These are phyloP conservation scores for Cladorrhinum sp. DNA, from an alignment of 2,329 filamentous ascomycete genomes.

Conservation along the genomic window DNA sequence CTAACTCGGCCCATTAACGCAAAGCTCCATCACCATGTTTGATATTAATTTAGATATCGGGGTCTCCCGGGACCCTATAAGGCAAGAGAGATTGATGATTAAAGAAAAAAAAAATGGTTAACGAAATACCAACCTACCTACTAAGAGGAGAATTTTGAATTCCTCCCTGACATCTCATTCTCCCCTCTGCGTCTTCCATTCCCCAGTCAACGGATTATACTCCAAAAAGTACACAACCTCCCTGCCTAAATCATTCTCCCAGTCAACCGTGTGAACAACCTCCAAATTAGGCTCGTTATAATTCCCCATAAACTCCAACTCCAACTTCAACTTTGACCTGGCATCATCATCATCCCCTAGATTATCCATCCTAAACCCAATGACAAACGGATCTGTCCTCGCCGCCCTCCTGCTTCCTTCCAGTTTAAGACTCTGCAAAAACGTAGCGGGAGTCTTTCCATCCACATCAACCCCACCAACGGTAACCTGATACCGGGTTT, in stretches of 20 bases:
- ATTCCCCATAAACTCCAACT: conserved; percentile 47
- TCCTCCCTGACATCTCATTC: too few relatives aligned
- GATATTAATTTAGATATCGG: too few relatives aligned
- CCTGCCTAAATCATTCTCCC: neutral
- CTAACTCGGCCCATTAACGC: too few relatives aligned
- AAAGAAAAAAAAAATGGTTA: too few relatives aligned
- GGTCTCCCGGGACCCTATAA: too few relatives aligned
- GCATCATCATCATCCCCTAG: conserved; percentile 26
- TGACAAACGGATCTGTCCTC: conserved; percentile 37
- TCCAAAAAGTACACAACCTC: conserved; percentile 30
- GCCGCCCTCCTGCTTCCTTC: conserved; percentile 36
- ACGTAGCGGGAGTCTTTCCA: conserved; percentile 38
- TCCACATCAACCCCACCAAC: conserved; percentile 41
- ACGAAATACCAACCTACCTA: too few relatives aligned
- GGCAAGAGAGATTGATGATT: too few relatives aligned
- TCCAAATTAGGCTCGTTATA: conserved; percentile 43
- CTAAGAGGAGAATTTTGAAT: too few relatives aligned
- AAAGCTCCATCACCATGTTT: too few relatives aligned
- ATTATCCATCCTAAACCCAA: conserved; percentile 33
- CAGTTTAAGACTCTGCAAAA: conserved; percentile 40
- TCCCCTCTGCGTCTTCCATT: conserved; percentile 26
- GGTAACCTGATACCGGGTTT: conserved; percentile 28
- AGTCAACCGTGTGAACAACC: conserved; percentile 19
- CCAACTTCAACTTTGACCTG: conserved; percentile 35
- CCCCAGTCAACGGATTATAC: conserved; percentile 30